phyloP scores from a whole-genome alignment of 331 rosid genomes.

The Quercus lobata region DNA sequence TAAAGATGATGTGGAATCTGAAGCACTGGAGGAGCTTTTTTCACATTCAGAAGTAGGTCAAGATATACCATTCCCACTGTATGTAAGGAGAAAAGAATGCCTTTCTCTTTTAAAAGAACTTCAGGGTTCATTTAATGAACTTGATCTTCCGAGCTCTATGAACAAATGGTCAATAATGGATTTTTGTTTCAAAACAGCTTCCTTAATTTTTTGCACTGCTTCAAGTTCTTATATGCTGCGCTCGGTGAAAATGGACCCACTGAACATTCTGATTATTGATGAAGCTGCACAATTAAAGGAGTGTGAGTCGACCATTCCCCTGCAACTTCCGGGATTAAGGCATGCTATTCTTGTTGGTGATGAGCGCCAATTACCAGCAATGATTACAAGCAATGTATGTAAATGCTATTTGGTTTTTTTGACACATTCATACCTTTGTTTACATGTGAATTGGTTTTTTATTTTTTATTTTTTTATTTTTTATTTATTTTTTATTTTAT shows the following conservation, averaged over 20 bases:
- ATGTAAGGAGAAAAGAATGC: slow-evolving; percentile 35
- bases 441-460: background rate
- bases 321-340: slow-evolving; percentile 46
- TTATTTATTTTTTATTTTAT: too few species aligned
- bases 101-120: slow-evolving; percentile 34
- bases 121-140: slow-evolving; percentile 32
- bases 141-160: slow-evolving; percentile 32
- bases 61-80: slow-evolving; percentile 3
- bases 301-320: slow-evolving; percentile 62
- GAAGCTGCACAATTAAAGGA: slow-evolving; percentile 73
- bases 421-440: background rate
- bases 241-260: slow-evolving; percentile 28
- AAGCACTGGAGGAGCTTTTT: slow-evolving; percentile 42
- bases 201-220: slow-evolving; percentile 64
- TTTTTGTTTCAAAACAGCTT: slow-evolving; percentile 57
- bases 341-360: slow-evolving; percentile 74
- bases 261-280: slow-evolving; percentile 49
- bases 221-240: slow-evolving; percentile 62
- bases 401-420: background rate
- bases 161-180: slow-evolving; percentile 6
- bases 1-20: slow-evolving; percentile 23
- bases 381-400: slow-evolving; percentile 50
- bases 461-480: background rate
- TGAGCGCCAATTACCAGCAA: slow-evolving; percentile 64
- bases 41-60: slow-evolving; percentile 6